Evolutionary conservation across 139 green algal genomes (phyloP).

Genomic region (Mesotaenium endlicherianum): DNA sequence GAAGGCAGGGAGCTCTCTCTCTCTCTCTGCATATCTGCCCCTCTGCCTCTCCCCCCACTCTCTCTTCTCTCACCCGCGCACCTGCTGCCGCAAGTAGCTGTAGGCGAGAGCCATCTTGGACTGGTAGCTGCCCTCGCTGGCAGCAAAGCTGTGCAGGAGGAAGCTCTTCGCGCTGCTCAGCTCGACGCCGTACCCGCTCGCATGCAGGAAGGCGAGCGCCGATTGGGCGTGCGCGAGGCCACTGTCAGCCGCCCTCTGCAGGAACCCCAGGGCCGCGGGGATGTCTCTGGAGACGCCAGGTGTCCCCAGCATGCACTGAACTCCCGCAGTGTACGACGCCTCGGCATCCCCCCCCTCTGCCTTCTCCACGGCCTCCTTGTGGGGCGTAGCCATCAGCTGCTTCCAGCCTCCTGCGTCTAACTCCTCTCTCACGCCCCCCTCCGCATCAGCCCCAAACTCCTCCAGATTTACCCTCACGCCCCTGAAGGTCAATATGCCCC

Average conservation of each 20-base stretch:
- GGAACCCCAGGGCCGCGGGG: slow-evolving; percentile 6
- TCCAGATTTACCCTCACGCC: too few relatives aligned
- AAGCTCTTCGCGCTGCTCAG: slow-evolving; percentile 22
- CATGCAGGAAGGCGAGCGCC: slow-evolving; percentile 87
- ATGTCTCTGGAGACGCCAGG: slow-evolving; percentile 18
- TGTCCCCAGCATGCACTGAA: slow-evolving; percentile 28
- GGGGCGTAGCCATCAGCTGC: too few relatives aligned
- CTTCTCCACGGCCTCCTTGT: too few relatives aligned
- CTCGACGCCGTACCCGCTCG: slow-evolving; percentile 69
- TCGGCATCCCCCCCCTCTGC: slow-evolving; percentile 13
- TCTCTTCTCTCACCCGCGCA: too few relatives aligned
- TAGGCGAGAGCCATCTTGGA: slow-evolving; percentile 49
- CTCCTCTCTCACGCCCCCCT: too few relatives aligned
- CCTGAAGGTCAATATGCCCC: too few relatives aligned
- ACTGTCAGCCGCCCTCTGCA: slow-evolving; percentile 48
- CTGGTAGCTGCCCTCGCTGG: slow-evolving; percentile 14
- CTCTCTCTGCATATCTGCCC: too few relatives aligned
- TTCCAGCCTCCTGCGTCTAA: too few relatives aligned
- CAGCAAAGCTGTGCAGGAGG: slow-evolving; percentile 37
- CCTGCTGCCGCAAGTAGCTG: slow-evolving; percentile 27
- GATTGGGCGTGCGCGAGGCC: slow-evolving; percentile 69
- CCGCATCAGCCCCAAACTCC: too few relatives aligned
- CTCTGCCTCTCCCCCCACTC: too few relatives aligned
- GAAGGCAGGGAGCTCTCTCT: too few relatives aligned
- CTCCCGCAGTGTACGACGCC: slow-evolving; percentile 21